A percentile compares a stretch with the other conserved stretches of the same genome.
phyloP scores from a whole-genome alignment of 2,329 filamentous ascomycete genomes.

The Emmonsia crescens region DNA sequence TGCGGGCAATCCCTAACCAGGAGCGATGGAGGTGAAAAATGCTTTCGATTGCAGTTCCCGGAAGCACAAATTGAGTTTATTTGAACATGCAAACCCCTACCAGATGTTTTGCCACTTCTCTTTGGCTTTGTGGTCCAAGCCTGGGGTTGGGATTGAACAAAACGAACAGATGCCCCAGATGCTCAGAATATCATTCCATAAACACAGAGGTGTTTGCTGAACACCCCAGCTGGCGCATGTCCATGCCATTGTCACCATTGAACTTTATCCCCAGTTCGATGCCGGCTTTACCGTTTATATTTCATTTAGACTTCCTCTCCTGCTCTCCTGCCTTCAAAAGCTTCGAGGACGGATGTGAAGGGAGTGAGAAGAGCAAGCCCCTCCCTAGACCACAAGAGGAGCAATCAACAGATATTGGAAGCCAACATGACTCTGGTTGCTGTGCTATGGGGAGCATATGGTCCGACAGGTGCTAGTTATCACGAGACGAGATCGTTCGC shows the following conservation, averaged over 20 bases:
- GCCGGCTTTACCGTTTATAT: neutral
- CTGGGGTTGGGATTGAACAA: constrained; percentile 1
- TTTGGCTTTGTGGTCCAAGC: neutral
- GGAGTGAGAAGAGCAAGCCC: neutral
- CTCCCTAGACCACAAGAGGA: neutral
- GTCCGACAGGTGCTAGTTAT: neutral
- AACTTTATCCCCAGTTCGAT: neutral
- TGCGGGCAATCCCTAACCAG: neutral
- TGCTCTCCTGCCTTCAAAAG: neutral
- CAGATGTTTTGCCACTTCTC: neutral
- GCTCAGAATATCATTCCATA: neutral
- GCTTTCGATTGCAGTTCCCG: neutral
- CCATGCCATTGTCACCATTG: neutral
- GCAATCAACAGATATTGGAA: neutral
- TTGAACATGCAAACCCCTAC: neutral
- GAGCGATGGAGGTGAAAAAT: neutral
- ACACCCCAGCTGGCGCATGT: neutral
- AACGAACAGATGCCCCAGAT: neutral
- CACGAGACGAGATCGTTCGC: neutral
- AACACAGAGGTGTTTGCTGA: neutral
- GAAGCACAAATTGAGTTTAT: neutral
- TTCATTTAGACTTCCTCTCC: neutral
- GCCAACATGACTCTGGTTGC: neutral
- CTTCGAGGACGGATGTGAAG: neutral
- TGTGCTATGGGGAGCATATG: neutral